Evolutionary conservation across 768 basidiomycete genomes (phyloP), one percentile per base, ranked within the genome.

Genomic region (Boletellus ananiceps): DNA sequence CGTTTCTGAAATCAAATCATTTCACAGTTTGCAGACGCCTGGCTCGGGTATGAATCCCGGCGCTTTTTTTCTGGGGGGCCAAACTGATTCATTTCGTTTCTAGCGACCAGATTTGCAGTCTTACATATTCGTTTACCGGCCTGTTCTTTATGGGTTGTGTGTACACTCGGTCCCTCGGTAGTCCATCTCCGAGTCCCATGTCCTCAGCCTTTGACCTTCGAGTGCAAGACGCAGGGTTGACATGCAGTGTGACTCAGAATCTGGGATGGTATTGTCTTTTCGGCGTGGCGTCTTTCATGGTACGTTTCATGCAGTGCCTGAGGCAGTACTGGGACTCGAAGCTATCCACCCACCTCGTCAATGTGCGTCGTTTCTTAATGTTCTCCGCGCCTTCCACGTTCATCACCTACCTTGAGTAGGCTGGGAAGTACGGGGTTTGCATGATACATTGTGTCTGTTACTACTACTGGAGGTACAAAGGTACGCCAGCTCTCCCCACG

Each of bases 301-400:
- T 83, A 21, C 93, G 95, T 69, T 65, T 93, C 35, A 72, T 89
- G 8, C 95, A 99, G 67, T 90, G 88, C 61, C 58, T 96, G 41
- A 84, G 85, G 54, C 93, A 93, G 70, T 97, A 86, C 63, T 69
- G 67, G 33, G 95, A 96, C 61, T 91, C 91, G 1, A 71, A 73
- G 31, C 63, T 85, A 25, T 57, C 72, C 7, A 86, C 85, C 0
- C 93, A 97, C 74, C 63, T 97, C 31, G 82, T 97, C 61, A 97
- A 97, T 61, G 94, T 90, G 46, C 54, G 42, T 2, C 9, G 3
- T n/a, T 13, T 42, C 37, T 23, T 2, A 29, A 21, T 16, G 9
- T n/a, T 39, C 13, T 13, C 39, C 35, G 7, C 34, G 0, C 18
- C 25, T n/a, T 13, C 5, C 12, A 29, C 36, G 6, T 48, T 52